Evolutionary conservation across 2,329 filamentous ascomycete genomes (phyloP), one percentile per base, ranked within the genome.

Genomic region (Colletotrichum tofieldiae): DNA sequence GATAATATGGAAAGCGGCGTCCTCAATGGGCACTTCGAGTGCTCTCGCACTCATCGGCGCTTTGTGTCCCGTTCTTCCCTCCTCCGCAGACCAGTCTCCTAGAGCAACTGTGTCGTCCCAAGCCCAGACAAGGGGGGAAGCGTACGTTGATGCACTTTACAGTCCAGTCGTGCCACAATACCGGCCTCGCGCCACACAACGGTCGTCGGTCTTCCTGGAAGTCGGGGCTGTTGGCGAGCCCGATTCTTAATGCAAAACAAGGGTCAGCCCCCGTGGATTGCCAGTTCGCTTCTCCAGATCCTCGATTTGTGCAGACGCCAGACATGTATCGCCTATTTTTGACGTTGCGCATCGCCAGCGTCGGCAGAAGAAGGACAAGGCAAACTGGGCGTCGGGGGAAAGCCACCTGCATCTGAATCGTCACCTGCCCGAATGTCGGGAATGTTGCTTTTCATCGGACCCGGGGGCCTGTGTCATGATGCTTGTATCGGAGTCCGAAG

Each of bases 401-500:
- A 23, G 37, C 14, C n/a, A 29, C 41, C 23, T 11, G 26, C 68
- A 12, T 63, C 51, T 64, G 59, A 52, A 20, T 69, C 43, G 52
- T n/a, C 37, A n/a, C 43, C 23, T 39, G 18, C 51, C 51, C 23
- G 29, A 47, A 35, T 9, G 51, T 49, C 51, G 35, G 54, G n/a
- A 52, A 18, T 35, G 14, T 56, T 41, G 65, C 65, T 59, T 58
- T 59, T 39, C 45, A 14, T 49, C 16, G 11, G 45, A 54, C 52
- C 39, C 59, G 45, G 26, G 65, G 8, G 18, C 29, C 32, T 49
- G 65, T 64, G 65, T 64, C 69, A 69, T 64, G 52, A 54, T 69
- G 65, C 65, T 60, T 52, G 59, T 49, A 43, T 8, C 65, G 45
- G 54, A 26, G 39, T 60, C 54, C 65, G 26, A 64, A 65, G 39